Conservation (phyloP, 1,139 yeast genomes). For the Yamadazyma diddensiae region DNA sequence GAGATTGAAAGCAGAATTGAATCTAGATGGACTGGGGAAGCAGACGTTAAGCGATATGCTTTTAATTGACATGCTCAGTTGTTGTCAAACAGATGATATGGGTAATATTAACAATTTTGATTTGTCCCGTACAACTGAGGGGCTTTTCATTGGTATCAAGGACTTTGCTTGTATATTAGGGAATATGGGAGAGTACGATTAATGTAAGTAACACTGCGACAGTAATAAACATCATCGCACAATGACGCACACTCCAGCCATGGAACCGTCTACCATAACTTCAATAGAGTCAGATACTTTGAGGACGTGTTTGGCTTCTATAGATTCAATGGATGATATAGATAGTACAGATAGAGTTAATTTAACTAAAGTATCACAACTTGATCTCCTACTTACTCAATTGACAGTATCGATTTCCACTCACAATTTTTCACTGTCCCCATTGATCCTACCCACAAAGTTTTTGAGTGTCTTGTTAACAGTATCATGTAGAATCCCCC, state of each 20-base stretch:
- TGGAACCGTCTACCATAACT: too few species aligned
- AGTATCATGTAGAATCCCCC: conserved; percentile 26
- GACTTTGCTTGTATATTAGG: conserved; percentile 47
- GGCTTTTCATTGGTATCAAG: conserved; percentile 32
- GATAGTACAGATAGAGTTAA: background rate
- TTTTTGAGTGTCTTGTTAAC: conserved; percentile 34
- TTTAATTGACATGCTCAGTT: conserved; percentile 46
- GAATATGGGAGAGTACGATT: conserved; percentile 36
- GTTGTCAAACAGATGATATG: conserved; percentile 27
- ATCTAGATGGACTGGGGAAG: conserved; percentile 22
- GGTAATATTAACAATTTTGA: conserved; percentile 34
- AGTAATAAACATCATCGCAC: background rate
- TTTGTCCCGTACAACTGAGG: conserved; percentile 23
- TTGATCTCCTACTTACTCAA: conserved; percentile 30
- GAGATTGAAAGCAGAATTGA: conserved; percentile 26
- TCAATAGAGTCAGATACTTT: background rate
- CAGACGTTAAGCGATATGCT: conserved; percentile 25
- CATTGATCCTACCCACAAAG: conserved; percentile 12
- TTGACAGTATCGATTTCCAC: conserved; percentile 15
- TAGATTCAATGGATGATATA: background rate
- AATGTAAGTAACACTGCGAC: background rate
- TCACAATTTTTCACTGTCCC: too few species aligned
- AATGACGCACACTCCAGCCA: background rate
- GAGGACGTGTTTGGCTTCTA: background rate
- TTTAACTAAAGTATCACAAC: conserved; percentile 12